These are phyloP conservation scores for Aspergillus neoniger DNA, from an alignment of 2,329 filamentous ascomycete species.

Conservation along the genomic window DNA sequence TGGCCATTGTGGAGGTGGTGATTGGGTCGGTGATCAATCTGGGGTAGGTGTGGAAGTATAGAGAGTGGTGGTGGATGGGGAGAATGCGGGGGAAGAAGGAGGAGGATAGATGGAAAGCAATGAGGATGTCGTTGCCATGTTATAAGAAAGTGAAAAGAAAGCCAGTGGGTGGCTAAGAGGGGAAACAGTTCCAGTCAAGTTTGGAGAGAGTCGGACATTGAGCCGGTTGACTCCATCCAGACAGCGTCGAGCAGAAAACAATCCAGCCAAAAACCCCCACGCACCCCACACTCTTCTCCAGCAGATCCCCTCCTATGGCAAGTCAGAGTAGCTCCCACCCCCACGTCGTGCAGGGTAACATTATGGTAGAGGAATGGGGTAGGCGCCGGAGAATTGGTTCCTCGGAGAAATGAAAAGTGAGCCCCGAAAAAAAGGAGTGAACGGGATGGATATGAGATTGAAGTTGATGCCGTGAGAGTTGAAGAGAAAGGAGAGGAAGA, in stretches of 20 bases:
- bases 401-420: not conserved
- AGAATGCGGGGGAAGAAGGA: conserved; percentile 3
- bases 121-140: not conserved
- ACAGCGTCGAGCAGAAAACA: not conserved
- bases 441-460: not conserved
- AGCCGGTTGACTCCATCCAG: conserved; percentile 2
- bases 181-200: not conserved
- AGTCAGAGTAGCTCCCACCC: not conserved
- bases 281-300: not conserved
- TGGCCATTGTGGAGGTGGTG: conserved; percentile 22
- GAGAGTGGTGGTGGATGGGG: not conserved
- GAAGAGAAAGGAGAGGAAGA: not conserved
- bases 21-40: not conserved
- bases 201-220: not conserved
- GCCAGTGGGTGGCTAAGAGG: not conserved
- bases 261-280: not conserved
- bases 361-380: not conserved
- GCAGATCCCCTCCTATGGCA: not conserved
- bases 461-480: not conserved
- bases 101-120: not conserved
- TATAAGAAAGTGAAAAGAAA: not conserved
- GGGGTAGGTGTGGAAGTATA: not conserved
- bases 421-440: not conserved
- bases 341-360: not conserved
- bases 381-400: not conserved